phyloP scores from a whole-genome alignment of 2,329 filamentous ascomycete genomes.

The Colletotrichum sp. region DNA sequence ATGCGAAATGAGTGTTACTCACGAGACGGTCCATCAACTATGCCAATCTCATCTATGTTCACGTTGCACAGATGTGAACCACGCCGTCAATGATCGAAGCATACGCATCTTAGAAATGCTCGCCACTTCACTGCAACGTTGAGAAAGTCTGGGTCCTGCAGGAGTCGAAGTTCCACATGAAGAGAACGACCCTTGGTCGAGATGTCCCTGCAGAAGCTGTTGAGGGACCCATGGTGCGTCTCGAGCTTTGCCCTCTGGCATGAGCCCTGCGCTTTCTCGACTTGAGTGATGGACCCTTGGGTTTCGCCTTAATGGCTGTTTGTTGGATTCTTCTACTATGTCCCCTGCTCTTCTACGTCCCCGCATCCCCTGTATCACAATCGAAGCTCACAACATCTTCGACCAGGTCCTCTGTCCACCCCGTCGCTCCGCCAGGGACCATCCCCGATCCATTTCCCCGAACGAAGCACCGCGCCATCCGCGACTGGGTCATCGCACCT shows the following conservation, averaged over 20 bases:
- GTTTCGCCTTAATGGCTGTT: not conserved
- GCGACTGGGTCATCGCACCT: rapidly evolving
- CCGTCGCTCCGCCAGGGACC: not conserved
- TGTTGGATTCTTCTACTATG: not conserved
- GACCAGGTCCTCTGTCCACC: not conserved
- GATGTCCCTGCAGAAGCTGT: not conserved
- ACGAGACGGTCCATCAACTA: not conserved
- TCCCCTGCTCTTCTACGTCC: not conserved
- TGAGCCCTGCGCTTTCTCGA: not conserved
- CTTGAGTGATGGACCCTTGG: not conserved
- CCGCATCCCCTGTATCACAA: not conserved
- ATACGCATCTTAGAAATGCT: not conserved
- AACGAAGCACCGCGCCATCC: not conserved
- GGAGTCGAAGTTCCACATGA: not conserved
- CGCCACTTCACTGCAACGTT: not conserved
- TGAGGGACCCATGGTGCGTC: not conserved
- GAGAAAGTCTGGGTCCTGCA: not conserved
- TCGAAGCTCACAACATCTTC: not conserved
- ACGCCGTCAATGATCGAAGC: not conserved
- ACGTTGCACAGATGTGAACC: not conserved
- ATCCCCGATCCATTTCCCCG: not conserved
- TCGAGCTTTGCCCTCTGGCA: not conserved
- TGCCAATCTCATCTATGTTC: not conserved
- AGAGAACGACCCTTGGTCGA: rapidly evolving
- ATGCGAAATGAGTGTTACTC: not conserved